These are phyloP conservation scores for Coniochaeta hoffmannii DNA, from an alignment of 2,329 filamentous ascomycete genomes.

Conservation along the genomic window DNA sequence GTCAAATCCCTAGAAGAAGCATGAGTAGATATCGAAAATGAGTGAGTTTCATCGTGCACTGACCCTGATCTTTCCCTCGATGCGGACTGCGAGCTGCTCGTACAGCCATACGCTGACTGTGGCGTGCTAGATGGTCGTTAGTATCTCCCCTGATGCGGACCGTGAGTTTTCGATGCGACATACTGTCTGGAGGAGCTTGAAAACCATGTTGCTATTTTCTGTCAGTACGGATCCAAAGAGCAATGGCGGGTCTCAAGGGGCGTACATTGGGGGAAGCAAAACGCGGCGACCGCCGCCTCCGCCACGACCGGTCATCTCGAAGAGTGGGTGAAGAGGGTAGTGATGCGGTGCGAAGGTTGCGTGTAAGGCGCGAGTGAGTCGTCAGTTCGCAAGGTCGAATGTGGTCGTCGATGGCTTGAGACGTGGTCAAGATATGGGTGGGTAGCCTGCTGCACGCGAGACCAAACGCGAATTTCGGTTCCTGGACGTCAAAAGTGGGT, in stretches of 20 bases:
- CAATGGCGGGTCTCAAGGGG: neutral
- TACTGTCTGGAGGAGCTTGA: slow-evolving; percentile 71
- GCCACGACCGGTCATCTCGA: slow-evolving; percentile 50
- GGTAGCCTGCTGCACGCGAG: neutral
- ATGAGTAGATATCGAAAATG: neutral
- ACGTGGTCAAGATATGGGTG: neutral
- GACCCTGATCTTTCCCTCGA: slow-evolving; percentile 94
- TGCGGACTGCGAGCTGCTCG: slow-evolving; percentile 87
- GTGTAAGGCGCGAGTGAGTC: neutral
- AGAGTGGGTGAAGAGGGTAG: neutral
- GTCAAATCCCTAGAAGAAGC: slow-evolving; percentile 69
- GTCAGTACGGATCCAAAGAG: slow-evolving; percentile 1
- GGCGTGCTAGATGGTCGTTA: slow-evolving; percentile 47
- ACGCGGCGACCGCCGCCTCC: slow-evolving; percentile 54
- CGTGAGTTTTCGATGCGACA: neutral
- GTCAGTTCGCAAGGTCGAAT: neutral
- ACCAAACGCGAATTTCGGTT: slow-evolving; percentile 1
- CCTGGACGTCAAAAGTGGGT: neutral
- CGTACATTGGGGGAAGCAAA: slow-evolving; percentile 47
- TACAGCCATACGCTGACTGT: slow-evolving; percentile 95
- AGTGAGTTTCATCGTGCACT: slow-evolving; percentile 21
- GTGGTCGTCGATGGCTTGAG: neutral
- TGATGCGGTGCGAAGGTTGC: neutral
- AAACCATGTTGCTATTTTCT: slow-evolving; percentile 64
- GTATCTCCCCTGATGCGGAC: neutral